A percentile compares a stretch with the other conserved stretches of the same genome.
Conservation (phyloP, 352 stramenopile species). For the Thalassiosira hispida region DNA sequence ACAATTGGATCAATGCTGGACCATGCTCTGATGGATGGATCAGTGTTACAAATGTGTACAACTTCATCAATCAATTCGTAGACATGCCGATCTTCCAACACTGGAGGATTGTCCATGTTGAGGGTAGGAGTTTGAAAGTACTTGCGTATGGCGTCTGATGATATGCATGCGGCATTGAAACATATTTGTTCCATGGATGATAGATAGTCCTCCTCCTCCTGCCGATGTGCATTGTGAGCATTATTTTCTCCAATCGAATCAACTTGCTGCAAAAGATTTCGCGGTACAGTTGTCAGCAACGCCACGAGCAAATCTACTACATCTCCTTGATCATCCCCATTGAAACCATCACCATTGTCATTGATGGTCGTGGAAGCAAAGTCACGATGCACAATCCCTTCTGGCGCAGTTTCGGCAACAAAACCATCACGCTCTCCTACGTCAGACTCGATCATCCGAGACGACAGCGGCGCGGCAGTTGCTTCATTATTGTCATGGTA, state of each 20-base stretch:
- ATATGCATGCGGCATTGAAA: slow-evolving; percentile 41
- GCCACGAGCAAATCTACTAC: slow-evolving; percentile 43
- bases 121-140: slow-evolving; percentile 11
- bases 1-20: slow-evolving; percentile 30
- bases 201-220: slow-evolving; percentile 8
- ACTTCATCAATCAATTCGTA: slow-evolving; percentile 39
- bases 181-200: slow-evolving; percentile 44
- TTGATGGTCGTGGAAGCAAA: too few relatives aligned
- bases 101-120: not conserved
- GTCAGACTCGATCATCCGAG: not conserved
- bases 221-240: not conserved
- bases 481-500: not conserved
- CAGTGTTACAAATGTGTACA: slow-evolving; percentile 17
- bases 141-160: slow-evolving; percentile 30
- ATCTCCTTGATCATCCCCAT: not conserved
- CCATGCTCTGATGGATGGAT: not conserved
- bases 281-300: slow-evolving; percentile 35
- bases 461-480: not conserved
- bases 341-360: not conserved
- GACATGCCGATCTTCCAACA: slow-evolving; percentile 21
- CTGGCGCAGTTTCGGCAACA: too few relatives aligned
- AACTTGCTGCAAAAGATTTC: slow-evolving; percentile 18
- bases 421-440: not conserved
- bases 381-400: too few relatives aligned
- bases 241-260: not conserved